Percentiles rank a stretch among this genome's conserved stretches.
These are phyloP conservation scores for Niebla homalea DNA, from an alignment of 495 filamentous ascomycete genomes.

Conservation along the genomic window DNA sequence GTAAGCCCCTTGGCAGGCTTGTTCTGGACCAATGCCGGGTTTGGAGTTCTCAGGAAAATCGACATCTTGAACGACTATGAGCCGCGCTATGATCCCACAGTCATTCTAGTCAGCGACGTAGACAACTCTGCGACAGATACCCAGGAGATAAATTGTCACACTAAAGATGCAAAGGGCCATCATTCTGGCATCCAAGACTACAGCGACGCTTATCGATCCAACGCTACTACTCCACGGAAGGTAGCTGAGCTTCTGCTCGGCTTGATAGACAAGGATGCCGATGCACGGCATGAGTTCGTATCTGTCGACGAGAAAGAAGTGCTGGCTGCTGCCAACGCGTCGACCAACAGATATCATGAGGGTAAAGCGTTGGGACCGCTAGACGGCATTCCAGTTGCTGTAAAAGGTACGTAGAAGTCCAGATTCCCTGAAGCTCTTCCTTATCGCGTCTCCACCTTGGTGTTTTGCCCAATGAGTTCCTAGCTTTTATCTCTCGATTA, in stretches of 20 bases:
- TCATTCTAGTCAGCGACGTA: slow-evolving; percentile 46
- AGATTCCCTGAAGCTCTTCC: background rate
- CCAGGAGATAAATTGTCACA: slow-evolving; percentile 6
- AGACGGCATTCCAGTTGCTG: slow-evolving; percentile 75
- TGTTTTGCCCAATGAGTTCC: background rate
- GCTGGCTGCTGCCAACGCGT: slow-evolving; percentile 52
- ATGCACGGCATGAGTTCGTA: slow-evolving; percentile 59
- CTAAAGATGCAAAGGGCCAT: slow-evolving; percentile 2
- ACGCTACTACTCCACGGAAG: slow-evolving; percentile 52
- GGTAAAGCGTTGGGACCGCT: slow-evolving; percentile 51
- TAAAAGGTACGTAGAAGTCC: slow-evolving; percentile 34
- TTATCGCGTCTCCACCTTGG: background rate
- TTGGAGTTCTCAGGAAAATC: slow-evolving; percentile 45
- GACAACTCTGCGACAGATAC: slow-evolving; percentile 21
- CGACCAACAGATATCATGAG: slow-evolving; percentile 53
- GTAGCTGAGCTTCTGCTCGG: slow-evolving; percentile 60
- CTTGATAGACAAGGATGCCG: slow-evolving; percentile 47
- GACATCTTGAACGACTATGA: slow-evolving; percentile 43
- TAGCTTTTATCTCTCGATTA: background rate
- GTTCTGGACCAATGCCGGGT: slow-evolving; percentile 67
- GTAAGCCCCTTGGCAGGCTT: slow-evolving; percentile 40
- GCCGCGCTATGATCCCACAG: slow-evolving; percentile 70
- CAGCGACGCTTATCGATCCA: slow-evolving; percentile 54
- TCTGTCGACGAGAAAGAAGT: slow-evolving; percentile 45
- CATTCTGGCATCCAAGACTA: slow-evolving; percentile 60